These are phyloP conservation scores for Geotrichum candidum DNA, from an alignment of 1,139 yeast species.

Conservation along the genomic window DNA sequence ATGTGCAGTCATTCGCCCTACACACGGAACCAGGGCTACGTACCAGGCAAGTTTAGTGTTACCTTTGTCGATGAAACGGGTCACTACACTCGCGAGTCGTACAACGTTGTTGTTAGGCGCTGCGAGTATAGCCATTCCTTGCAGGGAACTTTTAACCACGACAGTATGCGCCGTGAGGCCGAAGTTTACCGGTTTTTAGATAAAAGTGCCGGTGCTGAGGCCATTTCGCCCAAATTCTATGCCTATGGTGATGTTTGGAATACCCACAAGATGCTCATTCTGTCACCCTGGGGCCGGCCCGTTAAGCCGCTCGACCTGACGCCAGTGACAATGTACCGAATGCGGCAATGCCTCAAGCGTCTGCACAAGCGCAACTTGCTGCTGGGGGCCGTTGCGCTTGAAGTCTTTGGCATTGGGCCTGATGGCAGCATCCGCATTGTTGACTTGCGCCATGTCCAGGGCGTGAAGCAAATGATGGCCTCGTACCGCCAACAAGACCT, in stretches of 20 bases:
- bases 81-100: not conserved
- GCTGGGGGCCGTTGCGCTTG: slow-evolving; percentile 8
- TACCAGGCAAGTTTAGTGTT: slow-evolving; percentile 7
- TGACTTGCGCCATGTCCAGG: slow-evolving; percentile 10
- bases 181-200: slow-evolving; percentile 1
- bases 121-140: slow-evolving; percentile 14
- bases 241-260: slow-evolving; percentile 17
- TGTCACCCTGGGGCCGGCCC: slow-evolving; percentile 17
- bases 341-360: not conserved
- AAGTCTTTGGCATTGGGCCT: slow-evolving; percentile 20
- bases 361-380: slow-evolving; percentile 1
- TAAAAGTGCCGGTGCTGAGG: not conserved
- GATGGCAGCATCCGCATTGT: slow-evolving; percentile 16
- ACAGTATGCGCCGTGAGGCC: slow-evolving; percentile 7
- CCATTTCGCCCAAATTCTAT: slow-evolving; percentile 9
- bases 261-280: slow-evolving; percentile 14
- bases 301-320: slow-evolving; percentile 7
- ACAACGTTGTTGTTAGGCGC: slow-evolving; percentile 11
- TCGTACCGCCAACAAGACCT: not conserved
- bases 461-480: not conserved
- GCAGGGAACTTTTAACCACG: slow-evolving; percentile 1
- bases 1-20: slow-evolving; percentile 5
- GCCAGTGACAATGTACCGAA: not conserved
- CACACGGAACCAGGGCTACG: slow-evolving; percentile 9
- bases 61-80: not conserved